These are phyloP conservation scores for Sporothrix pseudoabietina DNA, from an alignment of 2,329 filamentous ascomycete species.

Conservation along the genomic window DNA sequence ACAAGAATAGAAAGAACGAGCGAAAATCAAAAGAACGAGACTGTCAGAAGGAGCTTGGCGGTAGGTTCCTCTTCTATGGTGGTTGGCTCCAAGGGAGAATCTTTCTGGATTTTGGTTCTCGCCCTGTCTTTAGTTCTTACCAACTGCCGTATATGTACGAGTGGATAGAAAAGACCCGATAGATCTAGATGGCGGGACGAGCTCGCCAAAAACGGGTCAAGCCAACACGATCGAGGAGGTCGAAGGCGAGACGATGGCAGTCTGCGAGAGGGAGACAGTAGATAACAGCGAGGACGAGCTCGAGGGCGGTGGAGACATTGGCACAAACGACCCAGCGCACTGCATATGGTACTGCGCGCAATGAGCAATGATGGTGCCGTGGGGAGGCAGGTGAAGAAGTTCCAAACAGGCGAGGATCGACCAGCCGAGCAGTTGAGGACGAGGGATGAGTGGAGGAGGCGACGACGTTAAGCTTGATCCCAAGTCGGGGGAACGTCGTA, in stretches of 20 bases:
- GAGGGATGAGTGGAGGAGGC: not conserved
- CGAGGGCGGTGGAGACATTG: not conserved
- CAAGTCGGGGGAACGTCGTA: not conserved
- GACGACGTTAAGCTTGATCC: not conserved
- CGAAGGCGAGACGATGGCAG: not conserved
- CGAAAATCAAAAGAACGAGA: not conserved
- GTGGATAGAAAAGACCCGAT: not conserved
- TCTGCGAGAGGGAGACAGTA: not conserved
- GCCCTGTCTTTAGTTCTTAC: too few species aligned
- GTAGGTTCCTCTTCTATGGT: not conserved
- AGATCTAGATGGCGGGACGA: not conserved
- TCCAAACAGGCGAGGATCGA: not conserved
- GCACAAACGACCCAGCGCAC: not conserved
- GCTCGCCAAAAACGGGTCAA: not conserved
- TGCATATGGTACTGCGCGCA: not conserved
- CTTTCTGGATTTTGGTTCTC: too few species aligned
- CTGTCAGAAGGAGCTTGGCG: not conserved
- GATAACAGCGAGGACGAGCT: not conserved
- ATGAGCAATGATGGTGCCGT: not conserved
- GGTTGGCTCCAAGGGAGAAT: not conserved
- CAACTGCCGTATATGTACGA: not conserved
- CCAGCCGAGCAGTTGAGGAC: not conserved
- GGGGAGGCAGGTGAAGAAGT: too few species aligned
- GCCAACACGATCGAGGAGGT: not conserved
- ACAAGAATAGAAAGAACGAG: not conserved